Base-by-base conservation (phyloP, 805 yeast genomes). In the Ogataea pilisensis region DNA sequence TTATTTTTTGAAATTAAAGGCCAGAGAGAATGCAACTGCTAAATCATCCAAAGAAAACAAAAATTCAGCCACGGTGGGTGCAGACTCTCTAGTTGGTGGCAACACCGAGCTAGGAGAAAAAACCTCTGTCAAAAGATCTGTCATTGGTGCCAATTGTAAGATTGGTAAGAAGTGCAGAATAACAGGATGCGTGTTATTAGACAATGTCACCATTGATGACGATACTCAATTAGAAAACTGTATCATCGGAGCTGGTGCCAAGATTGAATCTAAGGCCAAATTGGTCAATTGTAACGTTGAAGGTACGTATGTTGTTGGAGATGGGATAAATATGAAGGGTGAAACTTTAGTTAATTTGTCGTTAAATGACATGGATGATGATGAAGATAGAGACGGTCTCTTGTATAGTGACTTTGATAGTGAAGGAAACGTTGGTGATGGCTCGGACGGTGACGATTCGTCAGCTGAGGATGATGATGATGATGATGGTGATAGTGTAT, bases 141-240 rank as follows among this genome's bases (percentile, higher is more conserved):
- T 87, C 13, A 72, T 93, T 22, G 96, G 96, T 5, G 62, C 70
- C 9, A 72, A 76, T 51, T 86, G 95, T 64, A 66, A 50, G 14
- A 78, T 95, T 38, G 99, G 99, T 29, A 82, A 80, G 56, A 77
- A 88, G 45, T 91, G 95, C 62, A 80, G 93, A 51, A 73, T 93
- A 42, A 85, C 89, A 2, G 98, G 96, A 2, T 88, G 90, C 50
- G 79, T 93, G 12, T 56, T 93, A 5, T 68, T 88, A 37, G 84
- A 85, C 54, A 76, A 77, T 38, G 95, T 82, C 18, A 64, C 63
- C 1, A 66, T 93, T 28, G 95, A 78, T 35, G 96, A 91, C 60
- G 96, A 86, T 50, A 82, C 62, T 12, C 75, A 68, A 38, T 60
- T 84, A 45, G 99, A 93, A 61, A 93, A 91, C 65, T 87, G 95